Conservation (phyloP, 352 stramenopile species). For the Pilasporangium apinafurcum region DNA sequence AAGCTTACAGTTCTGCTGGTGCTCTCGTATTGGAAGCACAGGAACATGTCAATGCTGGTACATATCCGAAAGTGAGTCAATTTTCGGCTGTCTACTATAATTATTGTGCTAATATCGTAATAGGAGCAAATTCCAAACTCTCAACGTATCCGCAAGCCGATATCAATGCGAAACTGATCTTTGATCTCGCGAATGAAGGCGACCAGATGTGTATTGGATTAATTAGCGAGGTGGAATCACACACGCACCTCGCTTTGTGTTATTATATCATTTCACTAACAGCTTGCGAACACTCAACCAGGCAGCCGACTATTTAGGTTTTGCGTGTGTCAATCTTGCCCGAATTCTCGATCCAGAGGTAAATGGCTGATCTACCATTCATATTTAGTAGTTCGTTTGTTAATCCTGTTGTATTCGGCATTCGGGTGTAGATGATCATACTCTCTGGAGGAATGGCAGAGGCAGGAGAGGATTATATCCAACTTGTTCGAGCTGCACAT, state of each 20-base stretch:
- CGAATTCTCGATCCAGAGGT: constrained; percentile 74
- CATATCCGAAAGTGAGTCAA: not conserved
- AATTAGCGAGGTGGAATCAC: constrained; percentile 62
- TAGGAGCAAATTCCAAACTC: constrained; percentile 44
- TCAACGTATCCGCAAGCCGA: constrained; percentile 23
- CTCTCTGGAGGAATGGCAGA: constrained; percentile 72
- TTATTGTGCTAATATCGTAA: not conserved
- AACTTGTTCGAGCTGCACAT: constrained; percentile 55
- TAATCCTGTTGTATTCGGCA: not conserved
- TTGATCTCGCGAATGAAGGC: constrained; percentile 53
- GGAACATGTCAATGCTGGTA: constrained; percentile 54
- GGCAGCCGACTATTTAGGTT: constrained; percentile 76
- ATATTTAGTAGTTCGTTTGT: not conserved
- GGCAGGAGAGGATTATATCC: constrained; percentile 55
- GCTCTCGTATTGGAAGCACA: constrained; percentile 60
- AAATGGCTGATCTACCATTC: not conserved
- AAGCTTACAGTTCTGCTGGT: constrained; percentile 70
- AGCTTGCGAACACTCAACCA: constrained; percentile 8
- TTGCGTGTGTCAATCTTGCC: constrained; percentile 77
- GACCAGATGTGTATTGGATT: constrained; percentile 64
- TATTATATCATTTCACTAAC: not conserved
- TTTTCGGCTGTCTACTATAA: not conserved
- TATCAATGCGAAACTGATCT: constrained; percentile 75
- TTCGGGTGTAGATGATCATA: constrained; percentile 55
- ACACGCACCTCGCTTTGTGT: not conserved